Percentiles rank a stretch among this genome's conserved stretches.
These are phyloP conservation scores for Solanum aculeatissimum DNA, from an alignment of 305 asterid species.

Conservation along the genomic window DNA sequence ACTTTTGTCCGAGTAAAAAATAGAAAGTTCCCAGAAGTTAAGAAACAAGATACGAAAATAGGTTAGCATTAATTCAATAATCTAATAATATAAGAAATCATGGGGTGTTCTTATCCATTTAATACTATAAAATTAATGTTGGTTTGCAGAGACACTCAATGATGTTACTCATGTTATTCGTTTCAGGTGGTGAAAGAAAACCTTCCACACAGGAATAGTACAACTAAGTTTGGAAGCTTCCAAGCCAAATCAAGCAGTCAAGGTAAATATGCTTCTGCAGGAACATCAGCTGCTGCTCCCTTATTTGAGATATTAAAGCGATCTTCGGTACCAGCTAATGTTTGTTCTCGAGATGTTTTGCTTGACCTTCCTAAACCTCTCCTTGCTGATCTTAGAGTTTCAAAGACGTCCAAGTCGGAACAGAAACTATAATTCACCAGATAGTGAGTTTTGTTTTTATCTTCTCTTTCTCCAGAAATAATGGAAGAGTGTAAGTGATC, in stretches of 20 bases:
- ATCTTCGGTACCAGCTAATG: constrained; percentile 27
- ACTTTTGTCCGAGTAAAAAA: not conserved
- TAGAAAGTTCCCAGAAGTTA: not conserved
- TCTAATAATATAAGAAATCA: not conserved
- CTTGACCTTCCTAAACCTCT: constrained; percentile 44
- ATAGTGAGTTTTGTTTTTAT: not conserved
- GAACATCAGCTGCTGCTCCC: constrained; percentile 31
- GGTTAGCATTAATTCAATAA: not conserved
- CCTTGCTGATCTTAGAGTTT: constrained; percentile 43
- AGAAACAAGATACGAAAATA: not conserved
- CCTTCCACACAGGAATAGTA: constrained; percentile 18
- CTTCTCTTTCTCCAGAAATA: not conserved
- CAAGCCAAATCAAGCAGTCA: constrained; percentile 33
- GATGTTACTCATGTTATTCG: not conserved
- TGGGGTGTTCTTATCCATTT: not conserved
- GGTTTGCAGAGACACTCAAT: not conserved
- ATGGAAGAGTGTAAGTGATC: not conserved
- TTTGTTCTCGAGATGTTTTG: constrained; percentile 17
- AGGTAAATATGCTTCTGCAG: constrained; percentile 19
- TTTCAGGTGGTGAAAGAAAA: constrained; percentile 48
- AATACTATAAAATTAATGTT: not conserved
- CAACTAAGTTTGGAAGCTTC: constrained; percentile 35
- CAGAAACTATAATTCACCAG: constrained; percentile 28
- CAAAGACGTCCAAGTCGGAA: constrained; percentile 43
- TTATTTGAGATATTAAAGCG: constrained; percentile 60